Evolutionary conservation across 768 basidiomycete species (phyloP).

Genomic region (Pleurotus platypus): DNA sequence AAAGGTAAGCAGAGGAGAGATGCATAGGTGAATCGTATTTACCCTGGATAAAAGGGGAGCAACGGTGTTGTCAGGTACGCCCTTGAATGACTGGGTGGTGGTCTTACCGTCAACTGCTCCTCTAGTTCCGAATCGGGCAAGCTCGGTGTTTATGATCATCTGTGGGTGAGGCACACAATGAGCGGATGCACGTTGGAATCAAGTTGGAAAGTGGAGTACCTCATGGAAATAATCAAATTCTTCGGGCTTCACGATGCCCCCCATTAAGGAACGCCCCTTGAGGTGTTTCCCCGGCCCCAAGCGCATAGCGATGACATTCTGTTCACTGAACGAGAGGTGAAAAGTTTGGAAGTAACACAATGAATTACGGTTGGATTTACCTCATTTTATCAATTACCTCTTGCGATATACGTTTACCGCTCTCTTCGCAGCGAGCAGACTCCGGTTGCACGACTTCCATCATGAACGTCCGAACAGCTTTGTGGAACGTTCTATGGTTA

Average conservation of each 20-base stretch:
- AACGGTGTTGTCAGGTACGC: not conserved
- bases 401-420: slow-evolving; percentile 82
- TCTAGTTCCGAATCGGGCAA: slow-evolving; percentile 79
- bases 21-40: not conserved
- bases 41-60: not conserved
- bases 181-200: not conserved
- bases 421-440: slow-evolving; percentile 77
- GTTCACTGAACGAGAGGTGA: slow-evolving; percentile 42
- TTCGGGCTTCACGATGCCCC: slow-evolving; percentile 71
- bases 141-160: slow-evolving; percentile 79
- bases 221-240: slow-evolving; percentile 97
- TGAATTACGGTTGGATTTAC: slow-evolving; percentile 34
- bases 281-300: slow-evolving; percentile 90
- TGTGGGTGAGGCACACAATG: slow-evolving; percentile 19
- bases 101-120: slow-evolving; percentile 78
- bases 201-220: slow-evolving; percentile 29
- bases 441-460: slow-evolving; percentile 74
- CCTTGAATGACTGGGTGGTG: not conserved
- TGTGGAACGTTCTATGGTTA: slow-evolving; percentile 72
- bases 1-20: too few species aligned
- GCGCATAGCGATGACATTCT: slow-evolving; percentile 84
- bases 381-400: slow-evolving; percentile 82
- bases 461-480: slow-evolving; percentile 71
- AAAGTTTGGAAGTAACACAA: not conserved
- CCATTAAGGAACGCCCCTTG: slow-evolving; percentile 70